Percentiles rank a stretch among this genome's conserved stretches.
phyloP scores from a whole-genome alignment of 768 basidiomycete genomes.

The Candolleomyces aberdarensis region DNA sequence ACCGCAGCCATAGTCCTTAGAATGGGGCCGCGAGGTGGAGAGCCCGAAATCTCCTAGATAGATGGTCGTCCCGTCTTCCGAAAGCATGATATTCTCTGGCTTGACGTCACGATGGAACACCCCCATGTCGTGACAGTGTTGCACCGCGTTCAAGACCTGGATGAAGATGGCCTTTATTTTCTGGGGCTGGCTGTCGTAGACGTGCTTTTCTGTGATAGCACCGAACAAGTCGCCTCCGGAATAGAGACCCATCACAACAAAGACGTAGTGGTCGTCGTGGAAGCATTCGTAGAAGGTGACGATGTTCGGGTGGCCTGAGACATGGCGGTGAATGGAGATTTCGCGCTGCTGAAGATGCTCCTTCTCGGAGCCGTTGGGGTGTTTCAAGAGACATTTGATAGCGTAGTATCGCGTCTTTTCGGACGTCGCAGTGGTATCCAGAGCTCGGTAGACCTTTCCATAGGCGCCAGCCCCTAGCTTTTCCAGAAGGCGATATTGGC shows the following conservation, averaged over 20 bases:
- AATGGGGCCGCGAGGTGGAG: conserved; percentile 44
- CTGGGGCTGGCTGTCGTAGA: conserved; percentile 55
- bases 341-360: conserved; percentile 66
- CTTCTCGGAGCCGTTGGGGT: conserved; percentile 50
- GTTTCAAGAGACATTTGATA: conserved; percentile 71
- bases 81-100: conserved; percentile 76
- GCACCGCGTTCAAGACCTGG: conserved; percentile 78
- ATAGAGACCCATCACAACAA: conserved; percentile 61
- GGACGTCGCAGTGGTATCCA: conserved; percentile 42
- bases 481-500: conserved; percentile 57
- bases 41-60: conserved; percentile 80
- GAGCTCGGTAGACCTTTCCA: conserved; percentile 73
- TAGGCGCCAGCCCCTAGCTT: conserved; percentile 74
- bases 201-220: conserved; percentile 55
- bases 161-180: conserved; percentile 68
- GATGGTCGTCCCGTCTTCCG: conserved; percentile 46
- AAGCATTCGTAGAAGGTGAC: conserved; percentile 66
- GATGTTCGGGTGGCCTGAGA: conserved; percentile 58
- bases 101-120: conserved; percentile 88
- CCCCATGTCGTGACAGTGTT: conserved; percentile 65
- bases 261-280: conserved; percentile 58
- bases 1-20: conserved; percentile 54
- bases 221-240: conserved; percentile 66
- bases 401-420: conserved; percentile 50
- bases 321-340: conserved; percentile 52